phyloP scores from a whole-genome alignment of 2,329 filamentous ascomycete species.

The Trichophyton mentagrophytes region DNA sequence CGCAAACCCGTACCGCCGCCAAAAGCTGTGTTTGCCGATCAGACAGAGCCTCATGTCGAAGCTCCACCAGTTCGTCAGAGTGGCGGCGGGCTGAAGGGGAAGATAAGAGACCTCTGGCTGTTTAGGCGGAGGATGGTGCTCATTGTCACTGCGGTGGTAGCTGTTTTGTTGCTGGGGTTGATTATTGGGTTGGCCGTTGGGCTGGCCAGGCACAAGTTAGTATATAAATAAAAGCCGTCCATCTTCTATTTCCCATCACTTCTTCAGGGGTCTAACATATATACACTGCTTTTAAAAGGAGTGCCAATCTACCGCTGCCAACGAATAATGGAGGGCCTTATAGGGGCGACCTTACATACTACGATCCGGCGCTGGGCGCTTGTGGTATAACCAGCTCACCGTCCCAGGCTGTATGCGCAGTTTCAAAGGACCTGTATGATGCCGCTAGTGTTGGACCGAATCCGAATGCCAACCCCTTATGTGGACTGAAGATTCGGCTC shows the following conservation, averaged over 20 bases:
- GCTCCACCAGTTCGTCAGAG: neutral
- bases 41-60: neutral
- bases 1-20: slow-evolving; percentile 13
- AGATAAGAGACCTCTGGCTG: neutral
- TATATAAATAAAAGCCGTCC: neutral
- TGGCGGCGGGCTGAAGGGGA: slow-evolving; percentile 7
- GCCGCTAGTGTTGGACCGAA: slow-evolving; percentile 39
- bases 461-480: slow-evolving; percentile 55
- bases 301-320: slow-evolving; percentile 39
- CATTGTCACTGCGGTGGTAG: slow-evolving; percentile 7
- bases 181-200: slow-evolving; percentile 26
- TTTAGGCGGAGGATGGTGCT: slow-evolving; percentile 8
- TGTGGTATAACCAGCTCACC: slow-evolving; percentile 49
- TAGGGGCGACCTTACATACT: slow-evolving; percentile 58
- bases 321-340: slow-evolving; percentile 39
- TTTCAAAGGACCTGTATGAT: slow-evolving; percentile 57
- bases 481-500: slow-evolving; percentile 54
- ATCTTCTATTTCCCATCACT: neutral
- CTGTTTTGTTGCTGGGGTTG: slow-evolving; percentile 19
- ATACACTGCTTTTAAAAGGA: neutral
- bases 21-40: neutral
- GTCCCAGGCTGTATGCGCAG: slow-evolving; percentile 50
- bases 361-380: slow-evolving; percentile 52
- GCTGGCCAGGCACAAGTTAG: slow-evolving; percentile 9
- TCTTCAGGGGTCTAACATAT: no score